Base-by-base conservation (phyloP, 2,329 filamentous ascomycete genomes). In the Clonostachys sp. region DNA sequence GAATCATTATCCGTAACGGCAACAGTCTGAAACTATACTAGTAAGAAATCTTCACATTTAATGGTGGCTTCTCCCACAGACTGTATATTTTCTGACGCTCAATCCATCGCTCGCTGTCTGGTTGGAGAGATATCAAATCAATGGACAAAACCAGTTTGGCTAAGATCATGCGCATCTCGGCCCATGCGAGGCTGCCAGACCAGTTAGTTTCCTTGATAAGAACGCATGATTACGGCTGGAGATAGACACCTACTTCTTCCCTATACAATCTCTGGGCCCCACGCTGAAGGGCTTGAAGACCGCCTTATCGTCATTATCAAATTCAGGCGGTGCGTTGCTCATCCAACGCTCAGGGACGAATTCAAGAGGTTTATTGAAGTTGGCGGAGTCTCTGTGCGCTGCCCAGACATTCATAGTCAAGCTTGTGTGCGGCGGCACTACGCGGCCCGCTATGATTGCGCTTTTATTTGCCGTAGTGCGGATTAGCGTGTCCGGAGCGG, bases 41-140 rank as follows among this genome's bases (percentile, higher is more conserved):
- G n/a, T 20, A 20, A 5, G 18, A 4, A 38, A 38, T 6, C 35
- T 16, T 38, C 3, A 57, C 9, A 42, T 52, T 1, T 16, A 41
- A 1, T 47, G 43, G n/a, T 55, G 55, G 20, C 6, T 38, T 38
- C 35, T 38, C 35, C 35, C 35, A 38, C 4, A 38, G 35, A 16
- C 12, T 13, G 35, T 4, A 38, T 13, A 38, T 38, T 16, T 38
- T 38, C 35, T 38, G 35, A 4, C 16, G 12, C 5, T 13, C 16
- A 16, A 38, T 38, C 35, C 35, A 38, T 13, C 6, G 12, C 6
- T 38, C 35, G 6, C 35, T 38, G 5, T 13, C 35, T 6, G 4
- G 4, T 6, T 38, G 12, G 5, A 38, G 35, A 38, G 12, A 13
- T 4, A 16, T 4, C 4, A 38, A 6, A 38, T 38, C 35, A 38